phyloP scores from a whole-genome alignment of 1,139 yeast species.

The Candida sp. region DNA sequence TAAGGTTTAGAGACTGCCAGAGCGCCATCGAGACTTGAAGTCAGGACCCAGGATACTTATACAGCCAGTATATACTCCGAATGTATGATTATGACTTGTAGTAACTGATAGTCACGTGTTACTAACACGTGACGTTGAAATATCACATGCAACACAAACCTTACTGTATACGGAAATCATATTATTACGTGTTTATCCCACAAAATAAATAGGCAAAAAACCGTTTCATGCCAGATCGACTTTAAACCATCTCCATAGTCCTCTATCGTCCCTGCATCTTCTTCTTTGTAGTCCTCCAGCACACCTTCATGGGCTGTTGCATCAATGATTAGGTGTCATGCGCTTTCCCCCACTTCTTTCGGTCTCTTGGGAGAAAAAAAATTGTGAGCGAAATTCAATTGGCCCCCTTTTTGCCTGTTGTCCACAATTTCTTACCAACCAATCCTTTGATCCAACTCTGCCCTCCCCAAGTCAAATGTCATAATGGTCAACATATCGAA shows the following conservation, averaged over 20 bases:
- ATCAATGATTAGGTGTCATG: too few species aligned
- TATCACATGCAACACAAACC: not conserved
- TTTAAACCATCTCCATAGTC: too few species aligned
- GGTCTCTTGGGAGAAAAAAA: not conserved
- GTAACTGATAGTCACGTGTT: not conserved
- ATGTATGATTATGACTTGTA: not conserved
- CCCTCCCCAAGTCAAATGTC: not conserved
- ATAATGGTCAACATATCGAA: constrained; percentile 41
- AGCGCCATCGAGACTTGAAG: too few species aligned
- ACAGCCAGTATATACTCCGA: not conserved
- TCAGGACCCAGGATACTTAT: too few species aligned
- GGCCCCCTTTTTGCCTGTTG: not conserved
- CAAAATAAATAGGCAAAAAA: not conserved
- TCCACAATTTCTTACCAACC: not conserved
- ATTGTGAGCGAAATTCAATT: not conserved
- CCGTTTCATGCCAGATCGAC: not conserved
- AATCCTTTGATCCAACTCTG: not conserved
- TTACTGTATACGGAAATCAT: not conserved
- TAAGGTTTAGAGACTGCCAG: too few species aligned
- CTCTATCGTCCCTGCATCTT: too few species aligned
- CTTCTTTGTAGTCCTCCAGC: too few species aligned
- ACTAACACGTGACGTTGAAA: not conserved
- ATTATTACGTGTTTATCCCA: not conserved
- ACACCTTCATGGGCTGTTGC: too few species aligned
- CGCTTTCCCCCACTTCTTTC: not conserved